Evolutionary conservation across 2,329 filamentous ascomycete species (phyloP), one percentile per base, ranked within the genome.

Genomic region (Fusarium praegraminearum): DNA sequence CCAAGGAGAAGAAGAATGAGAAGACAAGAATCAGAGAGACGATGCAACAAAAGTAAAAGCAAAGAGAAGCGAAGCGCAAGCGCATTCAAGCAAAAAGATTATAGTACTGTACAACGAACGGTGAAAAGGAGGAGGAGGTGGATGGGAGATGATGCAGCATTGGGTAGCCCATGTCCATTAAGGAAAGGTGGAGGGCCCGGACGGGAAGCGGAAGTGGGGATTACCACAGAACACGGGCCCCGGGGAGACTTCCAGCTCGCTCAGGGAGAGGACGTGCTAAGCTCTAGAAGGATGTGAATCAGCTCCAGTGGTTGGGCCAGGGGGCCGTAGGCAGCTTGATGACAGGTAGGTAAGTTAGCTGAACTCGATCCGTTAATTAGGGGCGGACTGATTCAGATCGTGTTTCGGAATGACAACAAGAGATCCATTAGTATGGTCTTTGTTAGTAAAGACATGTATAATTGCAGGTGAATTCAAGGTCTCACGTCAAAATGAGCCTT

Each of bases 71-170:
- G 62, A 70, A 72, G 68, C 68, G 68, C 68, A 70, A 63, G 68
- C 67, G 68, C 68, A 70, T 63, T 66, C 60, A 69, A 68, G 60
- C 58, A 65, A 65, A 68, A 68, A 65, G 58, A 61, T 56, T 70
- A 60, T 40, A 52, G 33, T 51, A 51, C 35, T 30, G 33, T 41
- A 51, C 49, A 51, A 51, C 13, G 35, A 35, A 69, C 54, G 63
- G 63, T 67, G 69, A 70, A 71, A 71, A 65, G 62, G 62, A 65
- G 67, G 67, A 70, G 66, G 60, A 65, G 56, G 28, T 36, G 32
- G 61, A 63, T 62, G 57, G 68, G 65, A 71, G 69, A 65, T 67
- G 67, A 70, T 67, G 66, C 60, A 63, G 65, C 53, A 40, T 43
- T 47, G 38, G 50, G 30, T 45, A 52, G 49, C 20, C 49, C 51